phyloP scores from a whole-genome alignment of 129 eudicot genomes.

The Kitagawia praeruptora region DNA sequence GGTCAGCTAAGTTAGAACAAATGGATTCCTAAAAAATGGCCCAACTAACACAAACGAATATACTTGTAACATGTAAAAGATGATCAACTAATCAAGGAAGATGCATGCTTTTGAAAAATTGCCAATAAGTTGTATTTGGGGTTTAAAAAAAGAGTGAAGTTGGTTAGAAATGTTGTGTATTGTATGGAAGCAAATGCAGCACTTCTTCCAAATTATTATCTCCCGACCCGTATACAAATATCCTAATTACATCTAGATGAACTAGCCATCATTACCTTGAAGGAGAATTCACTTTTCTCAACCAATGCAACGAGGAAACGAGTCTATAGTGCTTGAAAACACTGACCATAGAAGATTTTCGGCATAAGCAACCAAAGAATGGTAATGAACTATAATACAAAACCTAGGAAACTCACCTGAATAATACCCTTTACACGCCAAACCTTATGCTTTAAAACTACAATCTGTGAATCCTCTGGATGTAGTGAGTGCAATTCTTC shows the following conservation, averaged over 20 bases:
- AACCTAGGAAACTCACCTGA: constrained; percentile 46
- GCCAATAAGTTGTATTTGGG: neutral
- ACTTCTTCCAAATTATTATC: neutral
- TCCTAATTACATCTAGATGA: neutral
- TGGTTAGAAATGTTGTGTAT: neutral
- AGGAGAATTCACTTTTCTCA: neutral
- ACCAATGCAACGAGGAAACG: neutral
- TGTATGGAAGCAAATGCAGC: neutral
- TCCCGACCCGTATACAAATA: neutral
- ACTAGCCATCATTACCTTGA: constrained; percentile 1
- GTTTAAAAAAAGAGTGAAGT: neutral
- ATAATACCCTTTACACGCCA: constrained; percentile 98
- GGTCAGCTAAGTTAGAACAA: neutral
- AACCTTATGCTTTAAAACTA: constrained; percentile 74
- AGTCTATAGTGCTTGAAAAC: constrained; percentile 3
- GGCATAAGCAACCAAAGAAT: neutral
- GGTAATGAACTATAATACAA: neutral
- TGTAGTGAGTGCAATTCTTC: constrained; percentile 59
- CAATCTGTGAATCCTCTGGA: constrained; percentile 74
- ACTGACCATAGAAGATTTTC: neutral
- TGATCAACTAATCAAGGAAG: neutral
- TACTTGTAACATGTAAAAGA: neutral
- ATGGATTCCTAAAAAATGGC: neutral
- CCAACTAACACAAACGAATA: neutral
- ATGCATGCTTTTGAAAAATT: neutral